Evolutionary conservation across 306 rosid species (phyloP).

Genomic region (Lathyrus oleraceus): DNA sequence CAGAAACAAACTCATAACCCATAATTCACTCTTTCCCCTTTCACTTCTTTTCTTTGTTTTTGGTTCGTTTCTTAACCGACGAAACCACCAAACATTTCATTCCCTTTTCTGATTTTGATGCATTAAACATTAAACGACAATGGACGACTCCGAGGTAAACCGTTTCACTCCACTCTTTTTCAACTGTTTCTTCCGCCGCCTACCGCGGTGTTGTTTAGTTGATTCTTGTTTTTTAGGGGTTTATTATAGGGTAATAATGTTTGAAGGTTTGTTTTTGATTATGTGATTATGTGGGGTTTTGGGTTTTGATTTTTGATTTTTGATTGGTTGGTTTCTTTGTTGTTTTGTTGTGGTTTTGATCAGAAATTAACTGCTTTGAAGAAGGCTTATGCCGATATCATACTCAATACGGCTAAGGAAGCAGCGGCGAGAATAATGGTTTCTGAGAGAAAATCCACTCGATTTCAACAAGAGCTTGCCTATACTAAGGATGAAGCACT

Average conservation of each 20-base stretch:
- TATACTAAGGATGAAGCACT: conserved; percentile 66
- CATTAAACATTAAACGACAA: conserved; percentile 43
- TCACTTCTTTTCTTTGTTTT: background rate
- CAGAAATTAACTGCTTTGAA: conserved; percentile 84
- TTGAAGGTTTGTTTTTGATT: conserved; percentile 32
- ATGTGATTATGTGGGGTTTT: background rate
- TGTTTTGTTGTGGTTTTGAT: conserved; percentile 19
- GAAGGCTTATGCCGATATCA: conserved; percentile 83
- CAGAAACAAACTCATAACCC: conserved; percentile 49
- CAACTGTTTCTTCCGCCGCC: conserved; percentile 35
- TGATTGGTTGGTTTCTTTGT: conserved; percentile 3
- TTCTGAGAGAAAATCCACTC: conserved; percentile 66
- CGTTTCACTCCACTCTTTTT: background rate
- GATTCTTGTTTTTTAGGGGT: background rate
- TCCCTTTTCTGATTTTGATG: conserved; percentile 15
- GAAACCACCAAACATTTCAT: background rate
- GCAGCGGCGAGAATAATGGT: conserved; percentile 76
- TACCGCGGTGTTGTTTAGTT: conserved; percentile 1
- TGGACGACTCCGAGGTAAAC: conserved; percentile 62
- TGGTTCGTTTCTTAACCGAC: conserved; percentile 32
- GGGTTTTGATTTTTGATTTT: conserved; percentile 20
- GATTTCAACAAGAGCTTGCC: conserved; percentile 59
- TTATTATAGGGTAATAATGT: conserved; percentile 1
- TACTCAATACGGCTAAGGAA: conserved; percentile 80
- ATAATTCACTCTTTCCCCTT: conserved; percentile 23